Conservation (phyloP, 2,329 filamentous ascomycete species). For the Graphium sp. region DNA sequence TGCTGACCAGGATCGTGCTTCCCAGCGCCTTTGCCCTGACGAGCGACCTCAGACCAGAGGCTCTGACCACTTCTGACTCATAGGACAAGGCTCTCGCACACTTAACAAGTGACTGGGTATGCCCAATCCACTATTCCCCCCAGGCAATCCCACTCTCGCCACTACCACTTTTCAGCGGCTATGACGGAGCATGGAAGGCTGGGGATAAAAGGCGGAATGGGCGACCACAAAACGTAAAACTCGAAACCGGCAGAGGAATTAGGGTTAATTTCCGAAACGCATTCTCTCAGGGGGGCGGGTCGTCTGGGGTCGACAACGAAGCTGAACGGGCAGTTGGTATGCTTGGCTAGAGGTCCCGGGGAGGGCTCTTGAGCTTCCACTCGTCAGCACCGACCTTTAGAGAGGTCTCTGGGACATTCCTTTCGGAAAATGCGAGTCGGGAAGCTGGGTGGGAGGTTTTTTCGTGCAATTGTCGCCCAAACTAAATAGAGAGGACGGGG, state of each 20-base stretch:
- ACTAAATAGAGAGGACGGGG: too few relatives aligned
- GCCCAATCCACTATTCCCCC: conserved; percentile 28
- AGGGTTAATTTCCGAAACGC: conserved; percentile 93
- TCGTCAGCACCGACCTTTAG: conserved; percentile 19
- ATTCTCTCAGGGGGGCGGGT: conserved; percentile 33
- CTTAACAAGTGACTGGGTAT: conserved; percentile 37
- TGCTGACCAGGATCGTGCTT: conserved; percentile 33
- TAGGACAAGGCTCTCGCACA: conserved; percentile 46
- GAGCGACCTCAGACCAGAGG: conserved; percentile 56
- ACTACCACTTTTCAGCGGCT: conserved; percentile 34
- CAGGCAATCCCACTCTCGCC: conserved; percentile 12
- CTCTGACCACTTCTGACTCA: conserved; percentile 56
- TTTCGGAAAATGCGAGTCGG: conserved; percentile 55
- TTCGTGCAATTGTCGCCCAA: too few relatives aligned
- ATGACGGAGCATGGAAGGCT: conserved; percentile 13
- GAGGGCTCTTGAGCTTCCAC: conserved; percentile 47
- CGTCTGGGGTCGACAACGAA: conserved; percentile 20
- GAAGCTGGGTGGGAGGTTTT: conserved; percentile 70
- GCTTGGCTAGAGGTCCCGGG: conserved; percentile 19
- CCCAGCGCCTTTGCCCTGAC: conserved; percentile 55
- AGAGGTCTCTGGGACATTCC: conserved; percentile 40
- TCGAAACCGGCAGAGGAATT: conserved; percentile 56
- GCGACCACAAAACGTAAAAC: conserved; percentile 57
- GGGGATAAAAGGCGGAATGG: conserved; percentile 47
- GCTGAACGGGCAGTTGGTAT: conserved; percentile 1